Evolutionary conservation across 257 asterid genomes (phyloP).

Genomic region (Rubia yunnanensis): DNA sequence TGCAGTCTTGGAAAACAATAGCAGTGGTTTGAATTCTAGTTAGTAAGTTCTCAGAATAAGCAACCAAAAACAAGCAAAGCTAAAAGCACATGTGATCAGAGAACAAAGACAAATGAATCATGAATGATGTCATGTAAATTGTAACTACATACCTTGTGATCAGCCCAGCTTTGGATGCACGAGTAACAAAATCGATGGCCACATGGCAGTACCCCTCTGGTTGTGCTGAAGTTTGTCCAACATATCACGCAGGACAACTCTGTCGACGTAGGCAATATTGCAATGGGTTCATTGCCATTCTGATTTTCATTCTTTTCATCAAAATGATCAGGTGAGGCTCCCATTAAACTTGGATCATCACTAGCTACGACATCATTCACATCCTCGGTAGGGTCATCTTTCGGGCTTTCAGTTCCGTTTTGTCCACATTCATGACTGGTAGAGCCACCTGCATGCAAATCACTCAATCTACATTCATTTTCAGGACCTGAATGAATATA

Average conservation of each 20-base stretch:
- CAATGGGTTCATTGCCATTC: conserved; percentile 17
- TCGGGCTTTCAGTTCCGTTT: background rate
- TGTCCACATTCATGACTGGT: conserved; percentile 9
- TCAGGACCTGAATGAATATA: conserved; percentile 23
- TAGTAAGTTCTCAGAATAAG: background rate
- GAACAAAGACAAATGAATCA: background rate
- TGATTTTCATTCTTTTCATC: conserved; percentile 19
- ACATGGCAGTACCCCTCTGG: conserved; percentile 81
- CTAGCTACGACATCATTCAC: conserved; percentile 19
- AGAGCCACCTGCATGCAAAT: conserved; percentile 19
- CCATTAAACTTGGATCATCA: conserved; percentile 18
- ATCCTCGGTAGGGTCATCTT: conserved; percentile 19
- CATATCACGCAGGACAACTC: conserved; percentile 85
- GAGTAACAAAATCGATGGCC: conserved; percentile 90
- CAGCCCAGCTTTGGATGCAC: conserved; percentile 81
- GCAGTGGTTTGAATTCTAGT: background rate
- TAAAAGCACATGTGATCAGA: background rate
- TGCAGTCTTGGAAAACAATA: conserved; percentile 29
- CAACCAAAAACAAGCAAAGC: background rate
- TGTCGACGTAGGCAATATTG: conserved; percentile 23
- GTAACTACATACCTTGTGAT: conserved; percentile 51
- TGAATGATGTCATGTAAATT: no score
- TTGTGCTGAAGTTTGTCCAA: conserved; percentile 72
- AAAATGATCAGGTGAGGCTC: conserved; percentile 22
- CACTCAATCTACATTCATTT: conserved; percentile 20